Conservation (phyloP, 2,329 filamentous ascomycete species). For the Neurospora sp. region DNA sequence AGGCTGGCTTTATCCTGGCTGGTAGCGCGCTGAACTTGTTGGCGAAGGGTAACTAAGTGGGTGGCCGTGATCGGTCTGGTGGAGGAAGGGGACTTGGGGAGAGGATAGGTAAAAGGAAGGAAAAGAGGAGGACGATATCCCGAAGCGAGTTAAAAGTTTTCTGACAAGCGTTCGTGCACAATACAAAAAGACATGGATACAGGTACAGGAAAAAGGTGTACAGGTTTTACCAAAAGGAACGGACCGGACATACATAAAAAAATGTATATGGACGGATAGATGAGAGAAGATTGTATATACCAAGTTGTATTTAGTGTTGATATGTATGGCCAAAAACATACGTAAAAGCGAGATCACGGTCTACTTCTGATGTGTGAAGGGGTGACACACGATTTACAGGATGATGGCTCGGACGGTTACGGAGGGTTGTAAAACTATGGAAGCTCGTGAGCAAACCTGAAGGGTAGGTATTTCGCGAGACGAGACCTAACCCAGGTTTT, state of each 20-base stretch:
- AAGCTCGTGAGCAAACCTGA: no score
- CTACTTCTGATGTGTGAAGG: no score
- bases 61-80: neutral
- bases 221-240: neutral
- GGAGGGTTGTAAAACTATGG: no score
- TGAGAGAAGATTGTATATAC: neutral
- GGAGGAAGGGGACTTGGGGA: neutral
- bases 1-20: conserved; percentile 84
- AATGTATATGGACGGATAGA: neutral
- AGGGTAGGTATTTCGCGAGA: no score
- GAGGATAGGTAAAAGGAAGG: neutral
- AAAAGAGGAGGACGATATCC: neutral
- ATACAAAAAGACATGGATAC: neutral
- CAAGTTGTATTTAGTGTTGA: neutral
- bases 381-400: neutral
- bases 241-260: neutral
- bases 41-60: conserved; percentile 40
- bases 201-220: neutral
- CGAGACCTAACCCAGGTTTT: no score
- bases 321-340: neutral
- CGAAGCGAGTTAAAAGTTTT: neutral
- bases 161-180: neutral
- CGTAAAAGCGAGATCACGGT: neutral
- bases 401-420: no score
- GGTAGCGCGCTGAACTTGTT: conserved; percentile 90